phyloP scores from a whole-genome alignment of 345 rosid genomes.

The Murraya koenigii region DNA sequence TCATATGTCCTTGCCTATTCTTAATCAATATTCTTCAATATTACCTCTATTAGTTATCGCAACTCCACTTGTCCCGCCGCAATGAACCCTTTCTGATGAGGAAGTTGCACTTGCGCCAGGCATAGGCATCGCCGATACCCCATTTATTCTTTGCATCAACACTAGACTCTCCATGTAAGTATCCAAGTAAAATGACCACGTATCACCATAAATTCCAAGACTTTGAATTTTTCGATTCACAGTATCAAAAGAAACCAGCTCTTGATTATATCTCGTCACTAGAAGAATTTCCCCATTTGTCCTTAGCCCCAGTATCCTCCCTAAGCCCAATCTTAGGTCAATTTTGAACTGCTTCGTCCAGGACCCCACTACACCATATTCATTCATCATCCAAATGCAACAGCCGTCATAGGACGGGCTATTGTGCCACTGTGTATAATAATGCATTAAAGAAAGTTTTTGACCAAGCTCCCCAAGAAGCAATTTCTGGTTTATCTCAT shows the following conservation, averaged over 20 bases:
- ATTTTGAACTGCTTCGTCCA: slow-evolving; percentile 24
- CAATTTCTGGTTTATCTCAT: slow-evolving; percentile 13
- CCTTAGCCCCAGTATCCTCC: slow-evolving; percentile 22
- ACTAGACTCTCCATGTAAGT: slow-evolving; percentile 26
- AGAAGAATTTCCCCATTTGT: slow-evolving; percentile 23
- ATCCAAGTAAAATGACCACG: slow-evolving; percentile 17
- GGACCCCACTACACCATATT: slow-evolving; percentile 14
- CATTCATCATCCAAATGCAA: slow-evolving; percentile 34
- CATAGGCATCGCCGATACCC: too few relatives aligned
- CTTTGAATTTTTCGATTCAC: not conserved
- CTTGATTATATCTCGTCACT: slow-evolving; percentile 14
- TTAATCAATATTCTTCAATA: not conserved
- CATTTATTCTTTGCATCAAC: not conserved
- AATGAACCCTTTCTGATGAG: too few relatives aligned
- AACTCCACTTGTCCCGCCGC: too few relatives aligned
- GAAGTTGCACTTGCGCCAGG: too few relatives aligned
- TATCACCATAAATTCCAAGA: slow-evolving; percentile 21
- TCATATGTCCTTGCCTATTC: too few relatives aligned
- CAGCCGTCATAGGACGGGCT: slow-evolving; percentile 7
- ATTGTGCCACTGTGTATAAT: slow-evolving; percentile 1
- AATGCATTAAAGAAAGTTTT: slow-evolving; percentile 24
- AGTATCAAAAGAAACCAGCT: slow-evolving; percentile 23
- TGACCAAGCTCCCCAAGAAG: slow-evolving; percentile 3
- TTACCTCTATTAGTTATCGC: not conserved
- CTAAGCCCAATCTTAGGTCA: slow-evolving; percentile 22